phyloP scores from a whole-genome alignment of 2,329 filamentous ascomycete species.

The Ophiostoma fasciatum region DNA sequence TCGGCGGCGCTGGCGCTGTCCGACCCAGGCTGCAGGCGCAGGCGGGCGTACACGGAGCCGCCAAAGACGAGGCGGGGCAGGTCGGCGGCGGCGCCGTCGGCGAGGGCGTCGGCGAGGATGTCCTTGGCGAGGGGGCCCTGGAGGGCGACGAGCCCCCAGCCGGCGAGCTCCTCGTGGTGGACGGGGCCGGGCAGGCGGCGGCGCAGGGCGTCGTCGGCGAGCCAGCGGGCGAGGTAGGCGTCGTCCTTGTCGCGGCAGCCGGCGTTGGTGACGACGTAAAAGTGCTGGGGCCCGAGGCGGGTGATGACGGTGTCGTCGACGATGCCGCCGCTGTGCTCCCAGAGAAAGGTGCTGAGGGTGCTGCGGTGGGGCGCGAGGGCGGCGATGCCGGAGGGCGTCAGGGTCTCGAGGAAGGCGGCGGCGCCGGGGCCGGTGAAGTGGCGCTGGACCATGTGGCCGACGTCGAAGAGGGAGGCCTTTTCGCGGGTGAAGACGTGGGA shows the following conservation, averaged over 20 bases:
- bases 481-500: constrained; percentile 83
- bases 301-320: constrained; percentile 91
- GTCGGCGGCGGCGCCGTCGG: constrained; percentile 32
- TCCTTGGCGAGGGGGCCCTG: constrained; percentile 69
- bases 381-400: constrained; percentile 64
- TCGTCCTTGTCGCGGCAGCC: constrained; percentile 82
- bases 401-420: constrained; percentile 62
- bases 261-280: constrained; percentile 93
- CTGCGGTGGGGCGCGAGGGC: constrained; percentile 52
- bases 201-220: constrained; percentile 36
- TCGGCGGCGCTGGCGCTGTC: constrained; percentile 21
- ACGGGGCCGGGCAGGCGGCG: constrained; percentile 13
- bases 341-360: constrained; percentile 72
- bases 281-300: constrained; percentile 54
- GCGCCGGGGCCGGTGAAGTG: constrained; percentile 69
- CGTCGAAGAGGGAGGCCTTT: constrained; percentile 86
- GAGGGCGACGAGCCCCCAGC: constrained; percentile 69
- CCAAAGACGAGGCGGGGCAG: constrained; percentile 71
- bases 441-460: constrained; percentile 93
- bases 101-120: constrained; percentile 51
- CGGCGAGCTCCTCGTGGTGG: constrained; percentile 38
- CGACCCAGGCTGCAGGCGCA: constrained; percentile 42
- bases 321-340: constrained; percentile 71
- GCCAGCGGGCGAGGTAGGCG: constrained; percentile 56
- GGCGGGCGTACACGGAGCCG: constrained; percentile 48